Percentiles rank a stretch among this genome's conserved stretches.
Conservation (phyloP, 352 stramenopile species). For the Phytophthora constricta region DNA sequence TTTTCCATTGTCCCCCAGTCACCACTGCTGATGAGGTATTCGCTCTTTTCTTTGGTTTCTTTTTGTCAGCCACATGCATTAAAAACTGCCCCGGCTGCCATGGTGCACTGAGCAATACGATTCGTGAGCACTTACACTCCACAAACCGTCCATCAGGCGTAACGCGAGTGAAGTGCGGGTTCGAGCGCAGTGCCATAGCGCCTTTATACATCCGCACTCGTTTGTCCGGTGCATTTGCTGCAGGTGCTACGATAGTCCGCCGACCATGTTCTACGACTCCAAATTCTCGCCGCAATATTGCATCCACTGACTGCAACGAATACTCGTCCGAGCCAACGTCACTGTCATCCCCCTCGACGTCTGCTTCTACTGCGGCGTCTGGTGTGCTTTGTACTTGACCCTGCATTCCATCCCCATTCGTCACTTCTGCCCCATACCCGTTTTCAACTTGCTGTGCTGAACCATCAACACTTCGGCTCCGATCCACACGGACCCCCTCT, state of each 20-base stretch:
- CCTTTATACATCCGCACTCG: slow-evolving; percentile 38
- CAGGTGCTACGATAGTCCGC: slow-evolving; percentile 13
- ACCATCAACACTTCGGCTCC: background rate
- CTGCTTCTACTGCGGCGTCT: background rate
- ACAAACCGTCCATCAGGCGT: slow-evolving; percentile 72
- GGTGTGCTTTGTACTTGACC: slow-evolving; percentile 1
- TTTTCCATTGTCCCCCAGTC: slow-evolving; percentile 15
- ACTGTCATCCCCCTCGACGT: background rate
- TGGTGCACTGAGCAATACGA: slow-evolving; percentile 56
- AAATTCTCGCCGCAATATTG: slow-evolving; percentile 43
- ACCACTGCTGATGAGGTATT: slow-evolving; percentile 15
- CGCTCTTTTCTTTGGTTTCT: slow-evolving; percentile 41
- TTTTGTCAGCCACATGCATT: slow-evolving; percentile 63
- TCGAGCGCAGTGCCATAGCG: slow-evolving; percentile 37
- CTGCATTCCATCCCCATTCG: background rate
- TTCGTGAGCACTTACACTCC: slow-evolving; percentile 69
- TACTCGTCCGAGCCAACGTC: slow-evolving; percentile 24
- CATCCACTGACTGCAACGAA: slow-evolving; percentile 36
- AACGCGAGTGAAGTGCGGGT: slow-evolving; percentile 62
- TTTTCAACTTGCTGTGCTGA: too few relatives aligned
- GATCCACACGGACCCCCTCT: background rate
- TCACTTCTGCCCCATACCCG: background rate
- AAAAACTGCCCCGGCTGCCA: slow-evolving; percentile 73
- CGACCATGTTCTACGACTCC: slow-evolving; percentile 25
- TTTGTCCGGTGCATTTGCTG: slow-evolving; percentile 8